Conservation (phyloP, 2,329 filamentous ascomycete species). For the Cladophialophora chaetospira region DNA sequence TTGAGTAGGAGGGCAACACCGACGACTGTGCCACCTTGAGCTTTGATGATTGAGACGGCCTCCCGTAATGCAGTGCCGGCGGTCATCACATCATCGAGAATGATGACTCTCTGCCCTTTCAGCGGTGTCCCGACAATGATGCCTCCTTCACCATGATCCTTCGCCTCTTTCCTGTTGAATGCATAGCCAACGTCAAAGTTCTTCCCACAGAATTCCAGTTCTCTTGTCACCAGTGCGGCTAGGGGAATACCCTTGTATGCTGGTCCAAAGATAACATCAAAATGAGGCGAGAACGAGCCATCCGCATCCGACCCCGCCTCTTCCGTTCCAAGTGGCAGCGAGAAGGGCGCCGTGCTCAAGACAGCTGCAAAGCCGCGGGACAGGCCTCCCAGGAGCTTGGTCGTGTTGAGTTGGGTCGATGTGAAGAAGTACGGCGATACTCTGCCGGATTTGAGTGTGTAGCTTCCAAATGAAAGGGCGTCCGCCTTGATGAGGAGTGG, state of each 20-base stretch:
- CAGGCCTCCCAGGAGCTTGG: slow-evolving; percentile 74
- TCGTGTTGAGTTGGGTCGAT: slow-evolving; percentile 84
- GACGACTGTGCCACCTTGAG: slow-evolving; percentile 79
- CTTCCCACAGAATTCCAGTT: slow-evolving; percentile 70
- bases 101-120: slow-evolving; percentile 80
- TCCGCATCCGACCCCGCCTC: slow-evolving; percentile 27
- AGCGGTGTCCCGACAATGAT: slow-evolving; percentile 86
- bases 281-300: slow-evolving; percentile 54
- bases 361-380: slow-evolving; percentile 76
- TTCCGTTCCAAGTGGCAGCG: slow-evolving; percentile 36
- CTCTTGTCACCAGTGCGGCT: slow-evolving; percentile 73
- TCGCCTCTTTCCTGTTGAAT: slow-evolving; percentile 95
- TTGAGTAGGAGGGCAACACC: slow-evolving; percentile 89
- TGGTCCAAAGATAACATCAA: slow-evolving; percentile 81
- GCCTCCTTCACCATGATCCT: slow-evolving; percentile 93
- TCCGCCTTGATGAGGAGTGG: slow-evolving; percentile 44
- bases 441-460: slow-evolving; percentile 87
- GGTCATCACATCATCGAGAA: slow-evolving; percentile 96
- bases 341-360: slow-evolving; percentile 51
- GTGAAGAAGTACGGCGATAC: slow-evolving; percentile 97
- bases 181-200: slow-evolving; percentile 66
- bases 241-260: slow-evolving; percentile 97
- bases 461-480: slow-evolving; percentile 47
- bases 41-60: slow-evolving; percentile 83
- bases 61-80: slow-evolving; percentile 93